Conservation (phyloP, 73 alveolate genomes). For the Paramecium primaurelia region DNA sequence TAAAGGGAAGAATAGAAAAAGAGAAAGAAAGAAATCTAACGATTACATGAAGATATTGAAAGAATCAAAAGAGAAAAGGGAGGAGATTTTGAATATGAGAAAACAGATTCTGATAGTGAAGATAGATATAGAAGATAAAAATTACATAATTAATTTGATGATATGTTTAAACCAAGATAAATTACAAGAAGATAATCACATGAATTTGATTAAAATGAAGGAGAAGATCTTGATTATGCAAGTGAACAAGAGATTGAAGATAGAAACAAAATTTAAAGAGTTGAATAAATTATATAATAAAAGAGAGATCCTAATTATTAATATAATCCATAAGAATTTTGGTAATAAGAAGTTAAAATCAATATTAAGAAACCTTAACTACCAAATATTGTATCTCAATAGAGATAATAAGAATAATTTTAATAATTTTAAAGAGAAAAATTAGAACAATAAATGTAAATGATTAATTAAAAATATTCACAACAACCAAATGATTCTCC, state of each 20-base stretch:
- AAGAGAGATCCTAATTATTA: not conserved
- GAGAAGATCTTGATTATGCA: not conserved
- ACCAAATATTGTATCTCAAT: not conserved
- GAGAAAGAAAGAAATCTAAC: not conserved
- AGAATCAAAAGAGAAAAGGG: not conserved
- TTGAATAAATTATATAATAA: not conserved
- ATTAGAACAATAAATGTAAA: not conserved
- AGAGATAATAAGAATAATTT: not conserved
- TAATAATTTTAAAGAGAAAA: not conserved
- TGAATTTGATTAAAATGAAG: not conserved
- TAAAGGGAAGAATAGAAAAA: not conserved
- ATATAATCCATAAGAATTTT: not conserved
- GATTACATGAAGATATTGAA: conserved; percentile 18
- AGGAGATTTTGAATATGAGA: not conserved
- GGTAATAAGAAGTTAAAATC: not conserved
- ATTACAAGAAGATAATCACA: not conserved
- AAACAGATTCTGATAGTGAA: conserved; percentile 4
- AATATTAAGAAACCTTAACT: not conserved
- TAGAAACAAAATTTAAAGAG: not conserved
- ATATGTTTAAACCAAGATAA: not conserved
- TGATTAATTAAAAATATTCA: not conserved
- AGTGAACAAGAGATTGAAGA: conserved; percentile 14
- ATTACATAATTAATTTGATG: not conserved
- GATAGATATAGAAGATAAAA: not conserved
- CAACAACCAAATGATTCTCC: not conserved